Conservation (phyloP, 148 eudicot species). For the Chenopodium berlandieri region DNA sequence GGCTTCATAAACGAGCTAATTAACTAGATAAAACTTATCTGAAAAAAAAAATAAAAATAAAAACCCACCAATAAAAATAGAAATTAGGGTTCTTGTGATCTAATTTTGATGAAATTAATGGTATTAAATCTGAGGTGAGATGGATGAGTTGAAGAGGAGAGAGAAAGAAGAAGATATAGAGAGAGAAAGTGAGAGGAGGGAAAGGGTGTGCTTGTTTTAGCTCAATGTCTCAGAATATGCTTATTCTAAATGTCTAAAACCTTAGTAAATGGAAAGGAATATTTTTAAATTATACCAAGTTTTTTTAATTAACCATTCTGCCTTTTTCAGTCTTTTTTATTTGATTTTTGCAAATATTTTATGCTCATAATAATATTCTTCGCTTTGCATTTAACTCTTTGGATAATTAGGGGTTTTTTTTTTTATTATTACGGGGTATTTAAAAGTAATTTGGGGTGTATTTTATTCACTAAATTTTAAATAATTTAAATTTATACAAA, state of each 20-base stretch:
- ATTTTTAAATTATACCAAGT: not conserved
- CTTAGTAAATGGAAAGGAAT: constrained; percentile 20
- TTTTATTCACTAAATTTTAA: too few relatives aligned
- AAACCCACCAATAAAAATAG: not conserved
- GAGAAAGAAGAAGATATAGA: not conserved
- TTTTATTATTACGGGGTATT: too few relatives aligned
- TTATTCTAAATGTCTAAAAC: constrained; percentile 8
- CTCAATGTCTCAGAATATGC: constrained; percentile 17
- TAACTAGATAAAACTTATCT: not conserved
- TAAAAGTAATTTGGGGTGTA: too few relatives aligned
- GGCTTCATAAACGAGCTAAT: constrained; percentile 59
- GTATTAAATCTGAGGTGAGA: constrained; percentile 27
- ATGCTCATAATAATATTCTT: too few relatives aligned
- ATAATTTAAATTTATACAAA: too few relatives aligned
- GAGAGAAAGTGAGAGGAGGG: constrained; percentile 9
- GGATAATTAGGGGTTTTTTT: too few relatives aligned
- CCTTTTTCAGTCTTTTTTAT: too few relatives aligned
- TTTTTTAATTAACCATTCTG: too few relatives aligned
- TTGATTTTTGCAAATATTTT: too few relatives aligned
- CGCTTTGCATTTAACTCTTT: too few relatives aligned
- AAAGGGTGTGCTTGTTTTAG: constrained; percentile 25
- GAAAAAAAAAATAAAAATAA: not conserved
- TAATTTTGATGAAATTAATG: constrained; percentile 6
- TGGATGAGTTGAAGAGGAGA: constrained; percentile 13
- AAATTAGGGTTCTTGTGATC: constrained; percentile 23